Conservation (phyloP, 805 yeast genomes). For the Spathaspora passalidarum region DNA sequence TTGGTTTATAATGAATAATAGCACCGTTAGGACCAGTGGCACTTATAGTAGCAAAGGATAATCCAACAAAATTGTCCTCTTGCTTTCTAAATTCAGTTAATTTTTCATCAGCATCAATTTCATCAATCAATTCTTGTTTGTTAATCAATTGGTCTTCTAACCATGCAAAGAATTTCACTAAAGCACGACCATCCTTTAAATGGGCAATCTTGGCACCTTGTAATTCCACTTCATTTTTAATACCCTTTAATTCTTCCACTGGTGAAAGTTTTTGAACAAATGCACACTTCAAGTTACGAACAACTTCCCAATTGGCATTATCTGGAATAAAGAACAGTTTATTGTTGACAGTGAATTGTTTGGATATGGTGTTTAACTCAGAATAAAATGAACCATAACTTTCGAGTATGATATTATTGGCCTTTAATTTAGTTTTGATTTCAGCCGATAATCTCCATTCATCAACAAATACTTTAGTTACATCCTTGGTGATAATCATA, state of each 20-base stretch:
- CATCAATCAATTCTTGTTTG: slow-evolving; percentile 45
- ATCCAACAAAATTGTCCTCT: slow-evolving; percentile 54
- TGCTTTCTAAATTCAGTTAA: slow-evolving; percentile 32
- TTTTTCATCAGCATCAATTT: slow-evolving; percentile 57
- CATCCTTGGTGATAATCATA: slow-evolving; percentile 28
- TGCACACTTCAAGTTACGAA: slow-evolving; percentile 29
- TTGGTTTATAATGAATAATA: slow-evolving; percentile 70
- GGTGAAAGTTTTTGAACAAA: slow-evolving; percentile 34
- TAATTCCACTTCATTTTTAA: slow-evolving; percentile 49
- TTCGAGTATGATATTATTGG: slow-evolving; percentile 27
- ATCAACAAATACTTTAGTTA: slow-evolving; percentile 42
- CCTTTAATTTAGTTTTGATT: slow-evolving; percentile 22
- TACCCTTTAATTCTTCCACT: slow-evolving; percentile 49
- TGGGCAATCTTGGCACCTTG: slow-evolving; percentile 52
- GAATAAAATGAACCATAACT: slow-evolving; percentile 47
- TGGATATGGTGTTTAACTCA: slow-evolving; percentile 37
- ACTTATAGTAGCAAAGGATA: slow-evolving; percentile 71
- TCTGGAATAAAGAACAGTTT: slow-evolving; percentile 30
- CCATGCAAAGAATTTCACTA: slow-evolving; percentile 55
- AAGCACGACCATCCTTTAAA: slow-evolving; percentile 57
- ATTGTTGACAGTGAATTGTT: slow-evolving; percentile 27
- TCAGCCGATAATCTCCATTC: slow-evolving; percentile 34
- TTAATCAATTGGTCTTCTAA: slow-evolving; percentile 50
- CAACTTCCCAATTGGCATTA: slow-evolving; percentile 39
- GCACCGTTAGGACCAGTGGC: slow-evolving; percentile 78